Percentiles rank a stretch among this genome's conserved stretches.
phyloP scores from a whole-genome alignment of 768 basidiomycete species.

The Leucocoprinus leucothites region DNA sequence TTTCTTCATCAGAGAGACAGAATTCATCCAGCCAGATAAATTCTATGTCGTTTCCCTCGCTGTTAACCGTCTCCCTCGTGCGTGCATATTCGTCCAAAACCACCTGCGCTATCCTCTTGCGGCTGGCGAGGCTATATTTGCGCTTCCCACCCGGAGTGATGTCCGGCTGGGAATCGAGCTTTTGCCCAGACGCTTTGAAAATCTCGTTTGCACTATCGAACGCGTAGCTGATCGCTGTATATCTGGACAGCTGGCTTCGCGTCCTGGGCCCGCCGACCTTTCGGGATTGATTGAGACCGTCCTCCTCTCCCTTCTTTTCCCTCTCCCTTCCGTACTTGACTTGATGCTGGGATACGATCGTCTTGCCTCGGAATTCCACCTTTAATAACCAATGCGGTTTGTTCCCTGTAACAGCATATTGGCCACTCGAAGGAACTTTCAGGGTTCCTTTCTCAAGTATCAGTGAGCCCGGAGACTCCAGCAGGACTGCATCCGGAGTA shows the following conservation, averaged over 20 bases:
- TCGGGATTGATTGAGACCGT: neutral
- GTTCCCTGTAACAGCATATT: slow-evolving; percentile 6
- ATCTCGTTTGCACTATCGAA: slow-evolving; percentile 4
- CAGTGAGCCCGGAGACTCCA: neutral
- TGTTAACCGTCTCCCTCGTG: neutral
- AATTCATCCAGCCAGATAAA: slow-evolving; percentile 12
- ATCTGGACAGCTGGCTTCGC: neutral
- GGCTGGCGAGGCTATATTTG: neutral
- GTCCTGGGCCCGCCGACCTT: neutral
- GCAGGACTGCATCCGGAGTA: slow-evolving; percentile 5
- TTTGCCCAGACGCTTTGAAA: neutral
- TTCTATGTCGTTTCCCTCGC: neutral
- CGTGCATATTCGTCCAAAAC: slow-evolving; percentile 4
- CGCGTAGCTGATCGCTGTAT: slow-evolving; percentile 12
- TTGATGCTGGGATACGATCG: neutral
- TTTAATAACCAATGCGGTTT: slow-evolving; percentile 9
- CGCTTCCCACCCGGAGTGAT: neutral
- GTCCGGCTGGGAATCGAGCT: neutral
- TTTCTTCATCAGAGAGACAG: slow-evolving; percentile 2
- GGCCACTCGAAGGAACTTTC: neutral
- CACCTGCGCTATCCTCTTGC: neutral
- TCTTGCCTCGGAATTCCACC: neutral
- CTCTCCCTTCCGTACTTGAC: neutral
- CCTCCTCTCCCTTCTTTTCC: neutral
- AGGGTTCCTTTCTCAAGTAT: neutral